Evolutionary conservation across 2,329 filamentous ascomycete genomes (phyloP).

Genomic region (Colletotrichum trifolii): DNA sequence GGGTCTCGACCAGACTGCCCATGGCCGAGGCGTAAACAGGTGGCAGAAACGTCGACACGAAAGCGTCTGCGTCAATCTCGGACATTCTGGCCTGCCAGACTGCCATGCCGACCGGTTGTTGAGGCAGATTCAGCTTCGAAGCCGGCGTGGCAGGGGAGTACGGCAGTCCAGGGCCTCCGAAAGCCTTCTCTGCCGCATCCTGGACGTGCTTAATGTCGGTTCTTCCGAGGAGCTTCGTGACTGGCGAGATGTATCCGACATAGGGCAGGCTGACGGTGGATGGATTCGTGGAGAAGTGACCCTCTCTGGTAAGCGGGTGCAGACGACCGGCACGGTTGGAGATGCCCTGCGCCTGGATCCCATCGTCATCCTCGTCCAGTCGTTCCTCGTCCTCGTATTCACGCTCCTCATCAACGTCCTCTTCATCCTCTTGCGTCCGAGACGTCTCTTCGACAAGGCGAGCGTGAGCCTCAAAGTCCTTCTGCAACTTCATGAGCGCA

Average conservation of each 20-base stretch:
- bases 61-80: constrained; percentile 80
- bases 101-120: constrained; percentile 73
- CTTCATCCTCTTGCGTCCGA: constrained; percentile 50
- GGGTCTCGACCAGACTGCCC: constrained; percentile 77
- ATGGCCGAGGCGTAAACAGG: constrained; percentile 76
- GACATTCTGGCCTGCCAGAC: constrained; percentile 75
- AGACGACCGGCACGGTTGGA: constrained; percentile 59
- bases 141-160: constrained; percentile 78
- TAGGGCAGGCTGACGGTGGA: constrained; percentile 81
- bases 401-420: constrained; percentile 48
- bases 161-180: constrained; percentile 82
- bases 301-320: constrained; percentile 79
- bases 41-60: constrained; percentile 75
- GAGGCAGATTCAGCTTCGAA: constrained; percentile 65
- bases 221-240: constrained; percentile 74
- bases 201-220: constrained; percentile 80
- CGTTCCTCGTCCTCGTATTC: constrained; percentile 44
- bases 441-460: constrained; percentile 48
- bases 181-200: constrained; percentile 76
- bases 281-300: constrained; percentile 79
- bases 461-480: constrained; percentile 62
- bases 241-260: constrained; percentile 74
- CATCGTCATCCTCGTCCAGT: constrained; percentile 47
- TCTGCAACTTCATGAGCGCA: constrained; percentile 65
- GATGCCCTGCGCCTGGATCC: constrained; percentile 26